These are phyloP conservation scores for Plantago ovata DNA, from an alignment of 257 asterid genomes.

Conservation along the genomic window DNA sequence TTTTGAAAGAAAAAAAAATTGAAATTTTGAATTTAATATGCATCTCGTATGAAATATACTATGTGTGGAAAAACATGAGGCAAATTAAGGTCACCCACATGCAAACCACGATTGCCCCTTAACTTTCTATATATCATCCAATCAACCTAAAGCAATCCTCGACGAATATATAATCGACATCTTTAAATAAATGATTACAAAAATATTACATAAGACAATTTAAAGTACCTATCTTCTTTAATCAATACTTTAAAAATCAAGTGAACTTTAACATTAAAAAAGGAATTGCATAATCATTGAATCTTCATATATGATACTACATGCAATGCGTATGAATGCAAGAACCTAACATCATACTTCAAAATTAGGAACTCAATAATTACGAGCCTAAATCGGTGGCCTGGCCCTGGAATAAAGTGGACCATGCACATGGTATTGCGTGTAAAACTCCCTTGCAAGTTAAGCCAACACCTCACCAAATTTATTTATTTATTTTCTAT, in stretches of 20 bases:
- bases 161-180: too few relatives aligned
- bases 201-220: too few relatives aligned
- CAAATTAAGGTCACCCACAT: background rate
- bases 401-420: conserved; percentile 3
- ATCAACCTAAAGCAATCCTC: background rate
- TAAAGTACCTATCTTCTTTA: background rate
- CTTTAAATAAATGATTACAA: too few relatives aligned
- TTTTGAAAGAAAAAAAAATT: too few relatives aligned
- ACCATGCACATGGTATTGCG: conserved; percentile 4
- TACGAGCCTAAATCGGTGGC: background rate
- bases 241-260: background rate
- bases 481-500: too few relatives aligned
- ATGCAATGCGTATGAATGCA: conserved; percentile 5
- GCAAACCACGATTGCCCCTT: background rate
- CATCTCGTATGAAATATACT: background rate
- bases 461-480: conserved; percentile 15
- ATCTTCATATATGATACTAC: background rate
- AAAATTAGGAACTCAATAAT: background rate
- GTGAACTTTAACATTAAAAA: too few relatives aligned
- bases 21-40: background rate
- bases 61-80: background rate
- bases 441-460: conserved; percentile 3
- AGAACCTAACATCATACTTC: background rate
- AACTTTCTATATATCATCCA: background rate
- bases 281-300: too few relatives aligned